Evolutionary conservation across 2,329 filamentous ascomycete genomes (phyloP), one percentile per base, ranked within the genome.

Genomic region (Apiospora saccharicola): DNA sequence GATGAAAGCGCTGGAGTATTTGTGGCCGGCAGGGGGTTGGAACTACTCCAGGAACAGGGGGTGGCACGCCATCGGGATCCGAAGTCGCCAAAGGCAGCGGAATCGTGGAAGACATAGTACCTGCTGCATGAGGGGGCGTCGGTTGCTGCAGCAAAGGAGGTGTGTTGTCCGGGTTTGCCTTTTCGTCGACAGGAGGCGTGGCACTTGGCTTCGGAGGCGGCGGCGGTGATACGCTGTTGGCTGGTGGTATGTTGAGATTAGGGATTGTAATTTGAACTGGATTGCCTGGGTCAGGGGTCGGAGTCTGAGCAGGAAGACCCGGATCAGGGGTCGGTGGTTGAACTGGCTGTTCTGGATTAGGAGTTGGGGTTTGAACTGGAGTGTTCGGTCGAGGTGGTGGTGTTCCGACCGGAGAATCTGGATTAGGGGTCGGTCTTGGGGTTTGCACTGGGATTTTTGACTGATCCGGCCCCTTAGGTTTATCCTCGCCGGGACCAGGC

Each of bases 41-140:
- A 41, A 64, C 57, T 10, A 64, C 19, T 24, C 57, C 57, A 64
- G 41, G 57, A 41, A 64, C 57, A 37, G 34, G 57, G 19, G 57
- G 57, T 13, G 57, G 57, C 57, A 64, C 57, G 19, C 41, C 30
- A 7, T 64, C 53, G 30, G 53, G 22, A 41, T 41, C 34, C 34
- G 57, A 41, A 3, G 30, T 64, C 41, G 57, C 57, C 16, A 64
- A 22, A 57, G 26, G 53, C 26, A 22, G 53, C 34, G 16, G 53
- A 10, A 34, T 30, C 34, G 53, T 10, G 5, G 53, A 57, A 34
- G 26, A 34, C 14, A 16, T 22, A 19, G 14, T 57, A 22, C 14
- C 26, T 34, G 14, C 53, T 34, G 53, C 53, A 6, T 16, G 53
- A 34, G 51, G 51, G 37, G 57, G 8, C 34, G 57, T 64, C 10